phyloP scores from a whole-genome alignment of 495 filamentous ascomycete genomes.

The Bacidia gigantensis region DNA sequence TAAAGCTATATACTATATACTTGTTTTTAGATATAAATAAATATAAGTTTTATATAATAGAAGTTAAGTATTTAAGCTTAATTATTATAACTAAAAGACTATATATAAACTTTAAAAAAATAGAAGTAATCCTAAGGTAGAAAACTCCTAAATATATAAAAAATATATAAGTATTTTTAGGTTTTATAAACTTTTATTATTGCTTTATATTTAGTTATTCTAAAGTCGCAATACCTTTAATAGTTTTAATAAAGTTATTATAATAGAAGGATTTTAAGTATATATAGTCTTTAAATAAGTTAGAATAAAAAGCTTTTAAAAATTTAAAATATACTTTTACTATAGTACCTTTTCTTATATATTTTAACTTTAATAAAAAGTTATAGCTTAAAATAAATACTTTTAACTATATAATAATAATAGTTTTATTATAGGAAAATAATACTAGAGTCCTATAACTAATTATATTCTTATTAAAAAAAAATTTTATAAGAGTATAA shows the following conservation, averaged over 20 bases:
- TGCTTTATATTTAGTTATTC: not conserved
- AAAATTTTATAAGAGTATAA: not conserved
- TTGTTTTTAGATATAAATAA: conserved; percentile 1
- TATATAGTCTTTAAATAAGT: not conserved
- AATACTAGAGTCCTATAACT: not conserved
- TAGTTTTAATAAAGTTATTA: not conserved
- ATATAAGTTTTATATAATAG: not conserved
- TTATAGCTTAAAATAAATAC: not conserved
- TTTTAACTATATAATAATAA: not conserved
- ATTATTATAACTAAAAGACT: not conserved
- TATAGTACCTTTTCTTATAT: not conserved
- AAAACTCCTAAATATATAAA: not conserved
- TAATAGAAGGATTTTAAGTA: not conserved
- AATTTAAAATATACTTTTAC: not conserved
- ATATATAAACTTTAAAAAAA: conserved; percentile 4
- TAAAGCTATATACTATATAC: not conserved
- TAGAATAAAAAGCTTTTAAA: not conserved
- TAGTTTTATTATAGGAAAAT: not conserved
- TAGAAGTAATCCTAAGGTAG: not conserved
- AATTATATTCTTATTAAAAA: not conserved
- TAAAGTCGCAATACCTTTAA: not conserved
- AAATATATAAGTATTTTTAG: not conserved
- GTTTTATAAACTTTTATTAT: not conserved
- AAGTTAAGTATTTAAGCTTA: conserved; percentile 3
- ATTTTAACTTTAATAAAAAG: not conserved